Base-by-base conservation (phyloP, 2,329 filamentous ascomycete genomes). In the Sclerotinia sclerotiorum region DNA sequence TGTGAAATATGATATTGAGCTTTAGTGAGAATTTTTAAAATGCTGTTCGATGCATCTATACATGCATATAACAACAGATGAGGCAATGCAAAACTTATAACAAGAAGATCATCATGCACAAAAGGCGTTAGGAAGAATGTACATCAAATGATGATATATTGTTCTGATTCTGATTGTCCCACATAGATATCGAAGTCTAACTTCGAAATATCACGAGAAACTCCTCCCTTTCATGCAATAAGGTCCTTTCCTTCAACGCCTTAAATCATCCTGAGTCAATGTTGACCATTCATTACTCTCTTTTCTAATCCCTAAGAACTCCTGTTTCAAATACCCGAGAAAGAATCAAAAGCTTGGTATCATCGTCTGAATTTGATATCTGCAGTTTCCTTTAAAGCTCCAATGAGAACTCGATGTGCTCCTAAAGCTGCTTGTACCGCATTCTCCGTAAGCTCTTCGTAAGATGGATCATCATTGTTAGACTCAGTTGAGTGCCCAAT, bases 341-440 rank as follows among this genome's bases (percentile, higher is more conserved):
- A 61, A 61, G n/a, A 42, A 39, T 51, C 24, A 5, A 44, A 51
- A 21, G 3, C 19, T 19, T 51, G n/a, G 44, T 52, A 72, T 73
- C 65, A 70, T 69, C 72, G 69, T 44, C 71, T 70, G 62, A 76
- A 57, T 67, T 76, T 77, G 62, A 76, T 77, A 73, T 83, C 80
- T 13, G 82, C 81, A 56, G 84, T 83, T 73, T 90, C 88, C 67
- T 83, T 84, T 21, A 90, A 80, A 65, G 87, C 87, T 67, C 88
- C 86, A 63, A 83, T 83, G 62, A 90, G 80, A 52, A 90, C 87
- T 3, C 83, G 80, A 69, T 88, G 81, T 46, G 85, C 83, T 52
- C 86, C 84, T 24, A 83, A 78, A 55, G 88, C 87, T 46, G 88
- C 87, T 75, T 86, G 84, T 42, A 89, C 86, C 64, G 88, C 88